Conservation (phyloP, 176 grass and related monocot genomes). For the Musa acuminata region DNA sequence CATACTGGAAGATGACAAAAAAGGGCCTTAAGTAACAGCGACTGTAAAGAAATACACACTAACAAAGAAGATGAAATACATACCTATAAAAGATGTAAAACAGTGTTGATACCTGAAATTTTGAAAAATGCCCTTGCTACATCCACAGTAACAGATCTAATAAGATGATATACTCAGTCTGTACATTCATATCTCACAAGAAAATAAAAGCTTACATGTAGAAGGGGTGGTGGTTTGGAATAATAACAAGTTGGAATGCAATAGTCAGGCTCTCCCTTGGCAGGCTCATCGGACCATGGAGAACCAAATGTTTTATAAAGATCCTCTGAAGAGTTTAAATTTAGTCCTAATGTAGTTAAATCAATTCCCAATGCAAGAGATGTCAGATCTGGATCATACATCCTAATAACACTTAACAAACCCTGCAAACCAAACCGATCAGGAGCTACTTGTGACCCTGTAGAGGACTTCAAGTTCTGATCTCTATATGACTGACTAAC, state of each 20-base stretch:
- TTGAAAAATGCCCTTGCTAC: conserved; percentile 65
- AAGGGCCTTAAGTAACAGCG: neutral
- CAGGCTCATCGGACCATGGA: conserved; percentile 79
- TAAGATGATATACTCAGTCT: conserved; percentile 17
- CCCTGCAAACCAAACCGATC: conserved; percentile 84
- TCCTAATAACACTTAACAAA: conserved; percentile 69
- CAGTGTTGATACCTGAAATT: conserved; percentile 46
- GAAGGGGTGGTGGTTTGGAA: conserved; percentile 43
- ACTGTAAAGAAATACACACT: neutral
- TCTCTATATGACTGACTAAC: conserved; percentile 66
- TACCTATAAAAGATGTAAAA: conserved; percentile 99
- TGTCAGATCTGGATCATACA: conserved; percentile 59
- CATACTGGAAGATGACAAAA: conserved; percentile 52
- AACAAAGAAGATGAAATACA: conserved; percentile 11
- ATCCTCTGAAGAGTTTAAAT: conserved; percentile 86
- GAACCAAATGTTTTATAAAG: conserved; percentile 93
- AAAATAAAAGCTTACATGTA: conserved; percentile 43
- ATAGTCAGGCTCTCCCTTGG: conserved; percentile 80
- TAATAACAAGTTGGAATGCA: conserved; percentile 71
- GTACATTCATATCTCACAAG: neutral
- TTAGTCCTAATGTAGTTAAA: conserved; percentile 75
- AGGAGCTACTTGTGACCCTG: conserved; percentile 35
- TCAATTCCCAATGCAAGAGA: conserved; percentile 97
- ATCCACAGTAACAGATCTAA: conserved; percentile 35
- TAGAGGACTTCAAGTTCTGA: conserved; percentile 61